Percentiles rank a stretch among this genome's conserved stretches.
Evolutionary conservation across 345 rosid genomes (phyloP).

Genomic region (Gossypium turneri): DNA sequence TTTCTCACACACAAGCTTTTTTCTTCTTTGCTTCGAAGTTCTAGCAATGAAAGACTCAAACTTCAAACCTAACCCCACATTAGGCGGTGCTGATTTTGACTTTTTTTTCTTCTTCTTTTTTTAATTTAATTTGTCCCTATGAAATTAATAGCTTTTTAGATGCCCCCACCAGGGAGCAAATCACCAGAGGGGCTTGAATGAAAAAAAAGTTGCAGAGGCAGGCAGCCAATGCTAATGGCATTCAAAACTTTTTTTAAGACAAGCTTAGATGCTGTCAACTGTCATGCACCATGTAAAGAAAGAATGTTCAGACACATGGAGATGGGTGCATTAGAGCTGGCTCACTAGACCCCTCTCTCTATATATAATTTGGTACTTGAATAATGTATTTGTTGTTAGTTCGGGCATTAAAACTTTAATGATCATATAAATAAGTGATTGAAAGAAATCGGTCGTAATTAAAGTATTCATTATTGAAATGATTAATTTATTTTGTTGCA

Average conservation of each 20-base stretch:
- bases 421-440: no score
- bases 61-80: conserved; percentile 15
- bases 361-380: no score
- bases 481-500: no score
- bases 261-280: conserved; percentile 13
- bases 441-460: no score
- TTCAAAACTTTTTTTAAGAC: conserved; percentile 10
- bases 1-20: background rate
- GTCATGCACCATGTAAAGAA: background rate
- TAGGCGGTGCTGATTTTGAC: background rate
- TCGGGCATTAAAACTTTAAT: no score
- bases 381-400: no score
- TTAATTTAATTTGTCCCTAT: background rate
- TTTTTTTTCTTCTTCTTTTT: background rate
- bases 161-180: conserved; percentile 13
- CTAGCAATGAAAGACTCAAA: conserved; percentile 14
- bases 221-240: background rate
- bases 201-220: background rate
- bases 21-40: conserved; percentile 8
- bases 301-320: background rate
- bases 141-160: background rate
- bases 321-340: background rate
- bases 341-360: background rate
- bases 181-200: no score
- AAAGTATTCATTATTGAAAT: accelerated